Percentiles rank a stretch among this genome's conserved stretches.
These are phyloP conservation scores for Podospora anserina DNA, from an alignment of 495 filamentous ascomycete genomes.

Conservation along the genomic window DNA sequence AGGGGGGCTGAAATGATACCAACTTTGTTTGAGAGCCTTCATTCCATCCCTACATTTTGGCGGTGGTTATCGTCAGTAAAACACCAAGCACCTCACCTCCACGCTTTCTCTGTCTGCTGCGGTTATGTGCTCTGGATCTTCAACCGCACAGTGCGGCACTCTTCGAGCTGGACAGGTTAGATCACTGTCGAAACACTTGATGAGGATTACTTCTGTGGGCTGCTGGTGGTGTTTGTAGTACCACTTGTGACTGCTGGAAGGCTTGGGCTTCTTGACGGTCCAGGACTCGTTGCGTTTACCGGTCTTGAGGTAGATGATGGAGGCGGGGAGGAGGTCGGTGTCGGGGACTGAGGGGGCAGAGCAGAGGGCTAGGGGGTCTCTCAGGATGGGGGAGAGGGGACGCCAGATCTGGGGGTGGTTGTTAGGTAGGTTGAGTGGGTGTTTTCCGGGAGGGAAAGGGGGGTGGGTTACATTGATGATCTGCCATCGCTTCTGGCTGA, in stretches of 20 bases:
- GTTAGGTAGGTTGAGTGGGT: neutral
- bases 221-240: slow-evolving; percentile 68
- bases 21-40: too few species aligned
- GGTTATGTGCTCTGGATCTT: neutral
- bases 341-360: slow-evolving; percentile 58
- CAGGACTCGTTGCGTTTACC: slow-evolving; percentile 60
- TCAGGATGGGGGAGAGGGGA: slow-evolving; percentile 59
- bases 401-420: slow-evolving; percentile 43
- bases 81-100: neutral
- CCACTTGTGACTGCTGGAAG: slow-evolving; percentile 55
- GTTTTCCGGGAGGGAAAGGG: neutral
- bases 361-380: slow-evolving; percentile 61
- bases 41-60: too few species aligned
- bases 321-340: slow-evolving; percentile 62
- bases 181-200: slow-evolving; percentile 69
- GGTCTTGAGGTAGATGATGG: slow-evolving; percentile 64
- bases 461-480: neutral
- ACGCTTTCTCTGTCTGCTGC: neutral
- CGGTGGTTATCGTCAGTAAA: neutral
- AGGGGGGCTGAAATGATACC: too few species aligned
- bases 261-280: slow-evolving; percentile 52
- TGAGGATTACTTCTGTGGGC: slow-evolving; percentile 60
- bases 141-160: slow-evolving; percentile 55
- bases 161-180: slow-evolving; percentile 54
- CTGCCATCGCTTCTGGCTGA: neutral